phyloP scores from a whole-genome alignment of 441 rosid species.

The Rhodomyrtus psidioides region DNA sequence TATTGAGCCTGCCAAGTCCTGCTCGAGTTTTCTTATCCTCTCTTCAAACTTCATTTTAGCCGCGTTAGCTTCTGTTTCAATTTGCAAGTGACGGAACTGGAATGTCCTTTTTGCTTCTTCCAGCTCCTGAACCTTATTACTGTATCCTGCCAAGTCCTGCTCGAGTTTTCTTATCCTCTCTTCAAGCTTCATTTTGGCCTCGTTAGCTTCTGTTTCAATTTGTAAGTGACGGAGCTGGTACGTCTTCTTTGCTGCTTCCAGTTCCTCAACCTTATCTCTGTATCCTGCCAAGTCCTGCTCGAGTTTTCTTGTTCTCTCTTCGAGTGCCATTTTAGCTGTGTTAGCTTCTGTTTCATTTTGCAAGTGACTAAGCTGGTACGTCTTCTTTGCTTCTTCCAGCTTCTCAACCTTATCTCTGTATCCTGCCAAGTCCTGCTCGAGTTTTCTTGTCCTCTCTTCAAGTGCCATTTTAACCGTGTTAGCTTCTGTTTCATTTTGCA shows the following conservation, averaged over 20 bases:
- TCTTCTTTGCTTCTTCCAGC: constrained; percentile 43
- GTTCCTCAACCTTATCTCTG: constrained; percentile 4
- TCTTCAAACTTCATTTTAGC: no score
- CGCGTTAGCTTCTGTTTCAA: constrained; percentile 41
- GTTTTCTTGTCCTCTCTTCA: constrained; percentile 26
- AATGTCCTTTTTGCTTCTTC: constrained; percentile 37
- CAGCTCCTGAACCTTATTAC: constrained; percentile 15
- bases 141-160: neutral
- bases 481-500: constrained; percentile 40
- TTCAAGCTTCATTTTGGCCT: constrained; percentile 36
- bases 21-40: no score
- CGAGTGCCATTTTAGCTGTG: constrained; percentile 34
- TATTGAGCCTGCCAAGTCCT: constrained; percentile 31
- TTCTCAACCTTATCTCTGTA: neutral
- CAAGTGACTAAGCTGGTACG: constrained; percentile 35
- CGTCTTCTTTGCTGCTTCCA: constrained; percentile 39
- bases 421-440: constrained; percentile 12
- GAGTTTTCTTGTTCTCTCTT: constrained; percentile 24
- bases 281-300: constrained; percentile 9
- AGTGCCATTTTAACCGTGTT: constrained; percentile 34
- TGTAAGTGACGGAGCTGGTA: constrained; percentile 38
- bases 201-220: constrained; percentile 42
- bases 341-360: constrained; percentile 42
- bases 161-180: constrained; percentile 21
- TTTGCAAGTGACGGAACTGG: constrained; percentile 35